Evolutionary conservation across 495 filamentous ascomycete genomes (phyloP).

Genomic region (Ascodesmis nigricans): DNA sequence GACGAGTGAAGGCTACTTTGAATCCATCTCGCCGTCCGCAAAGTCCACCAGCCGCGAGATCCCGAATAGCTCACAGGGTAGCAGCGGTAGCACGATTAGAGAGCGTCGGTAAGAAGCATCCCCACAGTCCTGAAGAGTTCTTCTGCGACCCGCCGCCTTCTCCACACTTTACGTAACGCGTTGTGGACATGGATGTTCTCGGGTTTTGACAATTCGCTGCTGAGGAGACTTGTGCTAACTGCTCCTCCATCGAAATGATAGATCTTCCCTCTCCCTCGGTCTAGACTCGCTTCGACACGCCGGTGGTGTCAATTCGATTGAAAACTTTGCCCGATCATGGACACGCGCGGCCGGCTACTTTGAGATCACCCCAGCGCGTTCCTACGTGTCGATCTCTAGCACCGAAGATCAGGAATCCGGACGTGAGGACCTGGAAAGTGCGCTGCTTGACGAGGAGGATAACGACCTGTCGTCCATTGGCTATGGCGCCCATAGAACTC

Average conservation of each 20-base stretch:
- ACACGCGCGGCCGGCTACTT: constrained; percentile 73
- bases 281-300: constrained; percentile 47
- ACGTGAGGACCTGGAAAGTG: constrained; percentile 21
- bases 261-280: constrained; percentile 55
- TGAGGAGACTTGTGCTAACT: too few relatives aligned
- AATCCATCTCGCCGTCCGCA: too few relatives aligned
- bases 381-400: constrained; percentile 38
- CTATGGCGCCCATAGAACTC: background rate
- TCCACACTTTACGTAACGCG: too few relatives aligned
- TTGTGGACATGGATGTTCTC: too few relatives aligned
- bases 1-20: too few relatives aligned
- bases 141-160: too few relatives aligned
- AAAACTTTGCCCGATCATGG: constrained; percentile 89
- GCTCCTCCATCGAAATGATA: constrained; percentile 16
- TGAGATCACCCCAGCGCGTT: constrained; percentile 57
- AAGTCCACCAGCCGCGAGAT: too few relatives aligned
- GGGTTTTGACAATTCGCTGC: too few relatives aligned
- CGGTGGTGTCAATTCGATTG: constrained; percentile 79
- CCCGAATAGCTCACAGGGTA: too few relatives aligned
- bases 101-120: too few relatives aligned
- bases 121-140: too few relatives aligned
- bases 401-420: constrained; percentile 22
- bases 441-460: constrained; percentile 22
- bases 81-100: too few relatives aligned
- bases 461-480: constrained; percentile 12